These are phyloP conservation scores for Nepenthes gracilis DNA, from an alignment of 148 eudicot genomes.

Conservation along the genomic window DNA sequence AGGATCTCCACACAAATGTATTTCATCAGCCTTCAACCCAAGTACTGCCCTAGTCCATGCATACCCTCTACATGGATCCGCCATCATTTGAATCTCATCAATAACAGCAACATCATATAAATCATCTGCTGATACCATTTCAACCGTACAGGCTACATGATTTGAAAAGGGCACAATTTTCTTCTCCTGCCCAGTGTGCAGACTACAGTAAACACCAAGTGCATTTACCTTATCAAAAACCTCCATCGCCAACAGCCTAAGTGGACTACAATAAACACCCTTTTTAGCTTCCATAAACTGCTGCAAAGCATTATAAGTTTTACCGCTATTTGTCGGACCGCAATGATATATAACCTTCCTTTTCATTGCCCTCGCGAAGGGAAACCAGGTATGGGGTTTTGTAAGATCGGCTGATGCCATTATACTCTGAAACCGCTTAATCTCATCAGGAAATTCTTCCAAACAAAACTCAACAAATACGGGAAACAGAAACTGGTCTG, in stretches of 20 bases:
- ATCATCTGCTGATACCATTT: conserved; percentile 86
- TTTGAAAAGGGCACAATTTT: conserved; percentile 71
- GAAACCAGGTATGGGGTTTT: conserved; percentile 92
- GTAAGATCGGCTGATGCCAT: conserved; percentile 84
- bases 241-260: conserved; percentile 95
- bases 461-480: conserved; percentile 81
- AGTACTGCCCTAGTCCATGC: conserved; percentile 97
- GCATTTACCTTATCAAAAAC: conserved; percentile 87
- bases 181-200: conserved; percentile 88
- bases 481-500: conserved; percentile 77
- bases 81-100: conserved; percentile 98
- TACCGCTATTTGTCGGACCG: conserved; percentile 98
- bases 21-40: conserved; percentile 94
- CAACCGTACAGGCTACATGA: conserved; percentile 91
- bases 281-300: conserved; percentile 82
- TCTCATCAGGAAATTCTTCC: conserved; percentile 64
- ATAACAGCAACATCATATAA: conserved; percentile 87
- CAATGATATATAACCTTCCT: conserved; percentile 91
- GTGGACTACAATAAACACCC: conserved; percentile 95
- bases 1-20: conserved; percentile 95
- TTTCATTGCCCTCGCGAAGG: conserved; percentile 95
- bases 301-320: conserved; percentile 91
- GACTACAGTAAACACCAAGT: conserved; percentile 83
- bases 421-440: conserved; percentile 64
- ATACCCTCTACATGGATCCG: conserved; percentile 67